Evolutionary conservation across 2,329 filamentous ascomycete genomes (phyloP), one percentile per base, ranked within the genome.

Genomic region (Cordyceps javanica): DNA sequence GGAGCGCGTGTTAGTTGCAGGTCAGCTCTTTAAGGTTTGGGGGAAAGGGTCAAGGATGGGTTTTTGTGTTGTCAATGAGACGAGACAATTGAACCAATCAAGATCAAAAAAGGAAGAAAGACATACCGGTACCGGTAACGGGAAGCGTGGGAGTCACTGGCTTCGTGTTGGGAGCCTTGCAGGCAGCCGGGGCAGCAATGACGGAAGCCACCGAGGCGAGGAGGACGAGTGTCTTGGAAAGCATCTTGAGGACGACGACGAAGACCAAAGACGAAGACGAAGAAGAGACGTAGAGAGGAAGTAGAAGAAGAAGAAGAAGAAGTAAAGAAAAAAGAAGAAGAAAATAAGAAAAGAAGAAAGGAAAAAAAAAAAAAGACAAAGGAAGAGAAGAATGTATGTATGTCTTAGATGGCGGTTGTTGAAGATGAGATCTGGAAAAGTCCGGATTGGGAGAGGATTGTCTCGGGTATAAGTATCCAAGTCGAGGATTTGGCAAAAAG

Each of bases 141-240:
- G 57, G 57, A 7, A 58, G 39, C 3, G 54, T 26, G 8, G 51
- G 41, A 14, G 57, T 32, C 26, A 16, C 45, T 4, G 30, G 26
- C 7, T 58, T 32, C 21, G 61, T 54, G 28, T 60, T 58, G 63
- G 68, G 28, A n/a, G n/a, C n/a, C n/a, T n/a, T n/a, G 60, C 54
- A 60, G 56, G 32, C 25, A 41, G 60, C 57, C 45, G 62, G 23
- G 49, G 48, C 45, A 66, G 72, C 28, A 65, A 67, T 60, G 65
- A 69, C 55, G 64, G 59, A 60, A 63, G 60, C 66, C 59, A 72
- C 69, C 36, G 69, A 68, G 62, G 68, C 68, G 39, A 74, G 62
- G 55, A 70, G 30, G 60, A 73, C 36, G 28, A 72, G 54, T 5
- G 68, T 63, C 49, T 72, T 69, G 62, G 64, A 61, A 58, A 73